Evolutionary conservation across 441 rosid species (phyloP), one percentile per base, ranked within the genome.

Genomic region (Dalechampia spathulata): DNA sequence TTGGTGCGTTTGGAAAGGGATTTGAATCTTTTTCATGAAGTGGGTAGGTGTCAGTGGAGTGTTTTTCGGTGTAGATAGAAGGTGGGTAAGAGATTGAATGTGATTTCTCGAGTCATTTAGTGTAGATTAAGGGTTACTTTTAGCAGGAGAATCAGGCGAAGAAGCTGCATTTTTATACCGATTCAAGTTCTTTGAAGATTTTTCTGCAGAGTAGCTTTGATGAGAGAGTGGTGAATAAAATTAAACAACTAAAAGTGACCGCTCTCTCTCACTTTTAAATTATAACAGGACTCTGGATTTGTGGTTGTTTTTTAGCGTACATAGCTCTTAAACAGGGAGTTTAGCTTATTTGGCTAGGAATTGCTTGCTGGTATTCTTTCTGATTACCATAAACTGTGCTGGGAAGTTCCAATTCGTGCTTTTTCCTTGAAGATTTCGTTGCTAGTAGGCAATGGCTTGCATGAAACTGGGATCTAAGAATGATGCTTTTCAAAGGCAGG

Each of bases 401-500:
- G n/a, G n/a, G n/a, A n/a, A n/a, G n/a, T n/a, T n/a, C n/a, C n/a
- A n/a, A n/a, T n/a, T n/a, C n/a, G n/a, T n/a, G 34, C 34, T 30
- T 30, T 58, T 14, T n/a, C n/a, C n/a, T n/a, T n/a, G n/a, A 34
- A 32, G 28, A 52, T 60, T 45, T 70, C 43, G 50, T 39, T 38
- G 61, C 36, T 49, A 38, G 60, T 48, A 68, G 60, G 67, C n/a
- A 61, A 90, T 91, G 98, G 85, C 98, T 63, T 91, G 95, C 54
- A 64, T 83, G 83, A 91, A 91, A 70, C 72, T 91, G 70, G 98
- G 98, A 55, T 91, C 96, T 65, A 91, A 91, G 75, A 73, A 62
- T 75, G 96, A 88, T 78, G 87, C 96, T 37, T 88, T 88, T 64
- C 90, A 81, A 65, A 81, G 85, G 77, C 95, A 83, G 68, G 98